These are phyloP conservation scores for Termitomyces sp. DNA, from an alignment of 768 basidiomycete genomes.

Conservation along the genomic window DNA sequence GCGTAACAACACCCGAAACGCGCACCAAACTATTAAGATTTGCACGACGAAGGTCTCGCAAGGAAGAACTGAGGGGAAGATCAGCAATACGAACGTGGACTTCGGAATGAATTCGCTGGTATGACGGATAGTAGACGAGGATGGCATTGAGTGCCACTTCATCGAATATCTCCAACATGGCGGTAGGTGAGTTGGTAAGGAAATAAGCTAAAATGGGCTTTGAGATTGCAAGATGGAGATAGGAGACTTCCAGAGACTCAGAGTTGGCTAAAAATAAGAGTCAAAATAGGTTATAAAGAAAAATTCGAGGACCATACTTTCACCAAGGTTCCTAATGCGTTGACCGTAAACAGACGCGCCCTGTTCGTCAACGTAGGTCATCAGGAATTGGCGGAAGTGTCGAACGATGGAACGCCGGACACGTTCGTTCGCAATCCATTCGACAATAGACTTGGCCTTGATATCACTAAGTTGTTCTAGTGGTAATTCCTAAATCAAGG, in stretches of 20 bases:
- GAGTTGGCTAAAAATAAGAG: conserved; percentile 66
- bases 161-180: conserved; percentile 93
- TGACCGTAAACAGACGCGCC: conserved; percentile 92
- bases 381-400: conserved; percentile 92
- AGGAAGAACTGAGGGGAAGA: conserved; percentile 81
- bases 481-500: conserved; percentile 69
- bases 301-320: conserved; percentile 54
- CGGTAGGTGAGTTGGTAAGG: conserved; percentile 88
- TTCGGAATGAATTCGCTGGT: conserved; percentile 96
- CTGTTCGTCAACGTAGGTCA: conserved; percentile 92
- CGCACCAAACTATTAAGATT: conserved; percentile 95
- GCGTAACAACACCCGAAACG: conserved; percentile 92
- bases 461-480: conserved; percentile 95
- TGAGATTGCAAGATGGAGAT: conserved; percentile 86
- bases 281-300: not conserved
- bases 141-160: conserved; percentile 93
- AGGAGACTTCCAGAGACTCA: conserved; percentile 96
- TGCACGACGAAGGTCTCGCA: conserved; percentile 88
- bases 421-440: conserved; percentile 94
- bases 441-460: conserved; percentile 94
- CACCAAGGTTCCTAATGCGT: conserved; percentile 88
- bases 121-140: conserved; percentile 91
- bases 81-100: conserved; percentile 97
- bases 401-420: conserved; percentile 86
- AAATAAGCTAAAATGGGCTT: conserved; percentile 98